These are phyloP conservation scores for Botryotinia convoluta DNA, from an alignment of 2,329 filamentous ascomycete species.

Conservation along the genomic window DNA sequence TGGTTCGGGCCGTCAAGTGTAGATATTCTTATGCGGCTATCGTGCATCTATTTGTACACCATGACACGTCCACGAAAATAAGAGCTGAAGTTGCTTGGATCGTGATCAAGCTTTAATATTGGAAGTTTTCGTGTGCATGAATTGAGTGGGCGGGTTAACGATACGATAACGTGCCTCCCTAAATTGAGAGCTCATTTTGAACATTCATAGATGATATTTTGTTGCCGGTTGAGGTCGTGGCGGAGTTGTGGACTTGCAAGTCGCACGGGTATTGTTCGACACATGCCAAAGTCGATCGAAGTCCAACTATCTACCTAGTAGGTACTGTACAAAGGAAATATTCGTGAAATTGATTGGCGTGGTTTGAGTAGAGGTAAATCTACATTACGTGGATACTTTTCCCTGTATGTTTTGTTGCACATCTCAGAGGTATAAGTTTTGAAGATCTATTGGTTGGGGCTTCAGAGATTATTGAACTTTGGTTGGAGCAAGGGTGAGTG, in stretches of 20 bases:
- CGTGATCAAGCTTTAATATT: neutral
- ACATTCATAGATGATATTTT: neutral
- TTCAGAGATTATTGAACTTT: too few relatives aligned
- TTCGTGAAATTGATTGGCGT: too few relatives aligned
- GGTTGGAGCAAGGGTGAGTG: neutral
- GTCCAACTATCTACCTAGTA: too few relatives aligned
- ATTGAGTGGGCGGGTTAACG: neutral
- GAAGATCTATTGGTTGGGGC: neutral
- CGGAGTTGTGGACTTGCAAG: too few relatives aligned
- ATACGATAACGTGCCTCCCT: neutral
- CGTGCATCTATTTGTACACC: neutral
- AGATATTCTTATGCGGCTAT: neutral
- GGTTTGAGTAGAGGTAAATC: neutral
- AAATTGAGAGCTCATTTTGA: neutral
- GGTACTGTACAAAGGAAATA: too few relatives aligned
- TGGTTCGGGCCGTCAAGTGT: constrained; percentile 1
- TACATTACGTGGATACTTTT: neutral
- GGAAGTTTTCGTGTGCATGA: neutral
- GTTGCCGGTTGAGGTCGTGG: too few relatives aligned
- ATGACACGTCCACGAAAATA: neutral
- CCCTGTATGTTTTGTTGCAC: neutral
- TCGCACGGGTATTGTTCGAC: too few relatives aligned
- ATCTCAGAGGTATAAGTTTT: neutral
- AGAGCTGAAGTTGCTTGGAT: neutral
- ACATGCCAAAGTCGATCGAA: too few relatives aligned